These are phyloP conservation scores for Corynascus novoguineensis DNA, from an alignment of 495 filamentous ascomycete species.

Conservation along the genomic window DNA sequence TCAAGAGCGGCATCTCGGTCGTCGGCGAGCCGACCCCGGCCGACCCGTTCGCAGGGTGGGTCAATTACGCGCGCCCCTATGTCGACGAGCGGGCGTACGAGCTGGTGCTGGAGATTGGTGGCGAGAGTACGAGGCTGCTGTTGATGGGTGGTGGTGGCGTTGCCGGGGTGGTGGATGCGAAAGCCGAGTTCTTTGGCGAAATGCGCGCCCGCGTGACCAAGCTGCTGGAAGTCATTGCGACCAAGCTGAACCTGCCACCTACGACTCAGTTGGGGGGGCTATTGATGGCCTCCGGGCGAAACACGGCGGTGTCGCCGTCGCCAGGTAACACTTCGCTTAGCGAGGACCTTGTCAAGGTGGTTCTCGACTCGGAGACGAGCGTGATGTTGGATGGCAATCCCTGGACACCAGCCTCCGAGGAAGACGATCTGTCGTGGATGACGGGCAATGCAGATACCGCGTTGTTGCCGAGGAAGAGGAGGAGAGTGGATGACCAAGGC, in stretches of 20 bases:
- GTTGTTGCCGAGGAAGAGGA: constrained; percentile 45
- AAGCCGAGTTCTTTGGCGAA: constrained; percentile 65
- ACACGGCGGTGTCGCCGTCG: constrained; percentile 51
- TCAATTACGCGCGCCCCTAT: constrained; percentile 78
- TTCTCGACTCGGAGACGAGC: constrained; percentile 60
- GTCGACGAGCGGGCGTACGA: constrained; percentile 67
- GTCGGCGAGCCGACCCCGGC: constrained; percentile 37
- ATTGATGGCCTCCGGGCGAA: constrained; percentile 54
- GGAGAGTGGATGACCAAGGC: constrained; percentile 35
- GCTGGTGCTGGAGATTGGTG: constrained; percentile 73
- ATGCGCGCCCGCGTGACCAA: constrained; percentile 62
- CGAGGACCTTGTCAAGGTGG: constrained; percentile 64
- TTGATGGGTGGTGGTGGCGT: constrained; percentile 20
- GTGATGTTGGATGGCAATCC: constrained; percentile 64
- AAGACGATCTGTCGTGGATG: background rate
- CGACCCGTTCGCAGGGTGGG: constrained; percentile 49
- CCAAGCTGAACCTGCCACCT: constrained; percentile 68
- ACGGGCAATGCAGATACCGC: background rate
- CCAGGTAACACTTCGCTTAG: constrained; percentile 66
- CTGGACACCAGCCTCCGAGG: constrained; percentile 17
- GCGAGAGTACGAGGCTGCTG: constrained; percentile 61
- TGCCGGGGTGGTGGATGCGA: constrained; percentile 4
- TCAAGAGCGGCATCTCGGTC: constrained; percentile 75
- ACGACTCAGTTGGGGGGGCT: constrained; percentile 64
- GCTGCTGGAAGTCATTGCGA: constrained; percentile 72